Evolutionary conservation across 306 rosid species (phyloP).

Genomic region (Albizia julibrissin): DNA sequence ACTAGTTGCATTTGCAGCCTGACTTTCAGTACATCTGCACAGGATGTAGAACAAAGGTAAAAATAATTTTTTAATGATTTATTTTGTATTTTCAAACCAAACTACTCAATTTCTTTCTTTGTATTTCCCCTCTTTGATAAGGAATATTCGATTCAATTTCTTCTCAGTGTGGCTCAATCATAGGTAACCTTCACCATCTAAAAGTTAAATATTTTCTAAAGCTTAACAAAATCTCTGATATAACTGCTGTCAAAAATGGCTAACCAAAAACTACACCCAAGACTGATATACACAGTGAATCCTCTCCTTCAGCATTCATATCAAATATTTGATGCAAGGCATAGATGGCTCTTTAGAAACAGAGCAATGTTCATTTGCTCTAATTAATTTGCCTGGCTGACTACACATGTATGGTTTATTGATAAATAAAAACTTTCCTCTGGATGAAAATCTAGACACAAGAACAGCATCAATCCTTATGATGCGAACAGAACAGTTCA

Average conservation of each 20-base stretch:
- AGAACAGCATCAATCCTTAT: background rate
- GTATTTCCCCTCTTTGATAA: background rate
- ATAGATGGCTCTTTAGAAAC: background rate
- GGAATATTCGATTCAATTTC: background rate
- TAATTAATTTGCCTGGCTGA: background rate
- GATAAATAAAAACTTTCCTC: background rate
- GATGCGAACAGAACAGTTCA: background rate
- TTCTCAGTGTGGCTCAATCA: constrained; percentile 1
- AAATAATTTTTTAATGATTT: background rate
- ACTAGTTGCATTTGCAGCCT: constrained; percentile 99
- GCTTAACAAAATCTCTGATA: background rate
- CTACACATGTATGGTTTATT: background rate
- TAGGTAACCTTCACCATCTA: constrained; percentile 15
- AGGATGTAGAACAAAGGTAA: constrained; percentile 35
- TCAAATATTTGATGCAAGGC: background rate
- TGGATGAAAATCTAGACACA: background rate
- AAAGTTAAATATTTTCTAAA: constrained; percentile 12
- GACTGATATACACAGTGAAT: background rate
- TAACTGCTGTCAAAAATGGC: constrained; percentile 9
- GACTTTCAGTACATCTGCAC: constrained; percentile 91
- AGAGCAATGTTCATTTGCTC: background rate
- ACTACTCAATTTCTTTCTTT: background rate
- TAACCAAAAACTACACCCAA: background rate
- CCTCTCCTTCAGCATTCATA: background rate
- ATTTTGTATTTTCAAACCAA: constrained; percentile 3